These are phyloP conservation scores for Trametes hirsuta DNA, from an alignment of 1,284 basidiomycete species.

Conservation along the genomic window DNA sequence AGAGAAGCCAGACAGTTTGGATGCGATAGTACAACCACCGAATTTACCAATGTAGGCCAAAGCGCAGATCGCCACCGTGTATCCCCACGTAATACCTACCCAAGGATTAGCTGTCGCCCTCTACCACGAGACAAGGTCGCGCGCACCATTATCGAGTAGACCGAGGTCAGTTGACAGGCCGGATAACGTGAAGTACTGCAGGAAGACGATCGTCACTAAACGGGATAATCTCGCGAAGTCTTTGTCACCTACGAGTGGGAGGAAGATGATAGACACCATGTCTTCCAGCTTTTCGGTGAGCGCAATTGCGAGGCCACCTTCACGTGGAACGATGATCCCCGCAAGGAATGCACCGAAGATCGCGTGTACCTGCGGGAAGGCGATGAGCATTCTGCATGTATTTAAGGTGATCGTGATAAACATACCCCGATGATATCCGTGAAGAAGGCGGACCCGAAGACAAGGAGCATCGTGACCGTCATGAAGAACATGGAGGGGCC, in stretches of 20 bases:
- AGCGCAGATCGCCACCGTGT: conserved; percentile 51
- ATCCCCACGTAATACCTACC: conserved; percentile 63
- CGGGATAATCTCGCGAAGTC: background rate
- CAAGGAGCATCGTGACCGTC: conserved; percentile 62
- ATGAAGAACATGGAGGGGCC: conserved; percentile 72
- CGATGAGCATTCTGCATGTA: background rate
- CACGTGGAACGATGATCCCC: conserved; percentile 66
- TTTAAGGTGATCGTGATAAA: background rate
- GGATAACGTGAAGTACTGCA: conserved; percentile 64
- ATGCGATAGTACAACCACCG: conserved; percentile 55
- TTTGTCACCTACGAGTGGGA: conserved; percentile 54
- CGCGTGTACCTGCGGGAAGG: conserved; percentile 59
- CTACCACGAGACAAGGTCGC: background rate
- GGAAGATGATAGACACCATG: conserved; percentile 59
- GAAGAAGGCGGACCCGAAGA: conserved; percentile 70
- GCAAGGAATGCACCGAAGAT: conserved; percentile 82
- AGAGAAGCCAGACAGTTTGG: conserved; percentile 54
- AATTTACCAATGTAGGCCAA: conserved; percentile 67
- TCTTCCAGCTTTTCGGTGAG: conserved; percentile 73
- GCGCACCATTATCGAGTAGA: conserved; percentile 48
- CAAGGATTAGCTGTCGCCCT: background rate
- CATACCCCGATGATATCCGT: conserved; percentile 81
- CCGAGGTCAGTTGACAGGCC: conserved; percentile 73
- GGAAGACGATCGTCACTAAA: conserved; percentile 1
- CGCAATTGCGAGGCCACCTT: conserved; percentile 63